phyloP scores from a whole-genome alignment of 495 filamentous ascomycete genomes.

The Margaritispora aquatica region DNA sequence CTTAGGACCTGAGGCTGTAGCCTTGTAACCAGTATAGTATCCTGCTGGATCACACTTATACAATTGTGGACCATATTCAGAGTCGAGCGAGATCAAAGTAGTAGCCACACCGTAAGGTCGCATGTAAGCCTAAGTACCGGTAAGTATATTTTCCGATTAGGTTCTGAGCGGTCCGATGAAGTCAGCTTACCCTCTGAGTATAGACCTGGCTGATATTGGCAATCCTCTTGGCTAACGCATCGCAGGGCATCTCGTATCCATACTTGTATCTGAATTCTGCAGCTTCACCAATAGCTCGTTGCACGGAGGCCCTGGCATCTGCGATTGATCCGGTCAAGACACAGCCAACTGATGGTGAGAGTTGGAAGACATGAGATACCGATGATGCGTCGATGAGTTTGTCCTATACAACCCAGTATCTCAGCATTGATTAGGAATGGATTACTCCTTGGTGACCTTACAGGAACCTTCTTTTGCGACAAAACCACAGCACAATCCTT shows the following conservation, averaged over 20 bases:
- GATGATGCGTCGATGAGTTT: constrained; percentile 97
- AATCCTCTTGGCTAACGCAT: constrained; percentile 90
- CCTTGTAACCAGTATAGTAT: constrained; percentile 98
- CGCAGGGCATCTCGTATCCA: constrained; percentile 99
- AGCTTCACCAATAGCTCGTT: constrained; percentile 88
- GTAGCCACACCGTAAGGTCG: constrained; percentile 91
- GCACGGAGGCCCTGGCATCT: constrained; percentile 87
- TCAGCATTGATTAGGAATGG: constrained; percentile 28
- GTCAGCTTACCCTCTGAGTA: constrained; percentile 66
- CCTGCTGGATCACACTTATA: constrained; percentile 98
- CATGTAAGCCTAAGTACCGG: constrained; percentile 77
- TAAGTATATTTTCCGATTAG: constrained; percentile 12
- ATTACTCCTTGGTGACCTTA: constrained; percentile 51
- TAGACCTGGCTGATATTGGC: constrained; percentile 99
- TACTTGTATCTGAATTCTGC: constrained; percentile 98
- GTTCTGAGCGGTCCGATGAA: constrained; percentile 17
- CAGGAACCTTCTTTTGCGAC: constrained; percentile 99
- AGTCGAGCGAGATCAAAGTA: constrained; percentile 89
- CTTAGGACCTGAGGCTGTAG: constrained; percentile 92
- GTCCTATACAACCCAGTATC: constrained; percentile 53
- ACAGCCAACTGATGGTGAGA: constrained; percentile 93
- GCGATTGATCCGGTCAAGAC: constrained; percentile 99
- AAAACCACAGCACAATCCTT: constrained; percentile 96
- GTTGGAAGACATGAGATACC: constrained; percentile 93
- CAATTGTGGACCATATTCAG: constrained; percentile 88